Evolutionary conservation across 371 early-diverging fungal genomes (phyloP).

Genomic region (Haplosporangium sp.): DNA sequence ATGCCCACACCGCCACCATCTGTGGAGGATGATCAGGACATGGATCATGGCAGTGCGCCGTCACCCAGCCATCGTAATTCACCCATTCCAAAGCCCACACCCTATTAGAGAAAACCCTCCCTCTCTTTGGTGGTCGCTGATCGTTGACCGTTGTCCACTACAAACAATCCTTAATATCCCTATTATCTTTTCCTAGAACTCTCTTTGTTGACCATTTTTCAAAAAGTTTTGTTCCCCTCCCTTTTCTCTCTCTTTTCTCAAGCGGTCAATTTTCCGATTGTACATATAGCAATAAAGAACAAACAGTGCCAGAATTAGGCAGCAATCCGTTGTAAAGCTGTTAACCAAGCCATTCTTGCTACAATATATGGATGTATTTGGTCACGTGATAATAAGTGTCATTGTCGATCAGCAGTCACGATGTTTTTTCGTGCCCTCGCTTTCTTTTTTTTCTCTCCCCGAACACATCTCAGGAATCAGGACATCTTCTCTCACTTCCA

Average conservation of each 20-base stretch:
- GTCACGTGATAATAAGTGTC: neutral
- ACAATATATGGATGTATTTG: neutral
- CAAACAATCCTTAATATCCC: no score
- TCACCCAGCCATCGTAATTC: slow-evolving; percentile 29
- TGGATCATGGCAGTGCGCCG: slow-evolving; percentile 7
- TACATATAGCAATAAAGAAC: slow-evolving; percentile 7
- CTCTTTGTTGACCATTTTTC: neutral
- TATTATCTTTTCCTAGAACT: slow-evolving; percentile 10
- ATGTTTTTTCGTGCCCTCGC: no score
- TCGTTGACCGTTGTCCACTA: no score
- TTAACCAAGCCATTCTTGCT: no score
- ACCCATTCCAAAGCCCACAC: slow-evolving; percentile 26
- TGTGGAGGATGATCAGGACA: slow-evolving; percentile 1
- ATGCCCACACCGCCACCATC: slow-evolving; percentile 16
- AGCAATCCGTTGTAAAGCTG: no score
- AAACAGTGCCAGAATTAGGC: no score
- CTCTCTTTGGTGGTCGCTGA: neutral
- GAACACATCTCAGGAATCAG: no score
- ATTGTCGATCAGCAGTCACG: slow-evolving; percentile 1
- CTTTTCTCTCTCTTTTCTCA: neutral
- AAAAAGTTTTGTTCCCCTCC: neutral
- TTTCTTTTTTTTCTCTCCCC: no score
- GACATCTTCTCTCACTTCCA: neutral
- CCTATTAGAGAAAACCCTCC: neutral
- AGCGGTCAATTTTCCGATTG: slow-evolving; percentile 4